phyloP scores from a whole-genome alignment of 2,329 filamentous ascomycete species.

The Pestalotiopsis sp. region DNA sequence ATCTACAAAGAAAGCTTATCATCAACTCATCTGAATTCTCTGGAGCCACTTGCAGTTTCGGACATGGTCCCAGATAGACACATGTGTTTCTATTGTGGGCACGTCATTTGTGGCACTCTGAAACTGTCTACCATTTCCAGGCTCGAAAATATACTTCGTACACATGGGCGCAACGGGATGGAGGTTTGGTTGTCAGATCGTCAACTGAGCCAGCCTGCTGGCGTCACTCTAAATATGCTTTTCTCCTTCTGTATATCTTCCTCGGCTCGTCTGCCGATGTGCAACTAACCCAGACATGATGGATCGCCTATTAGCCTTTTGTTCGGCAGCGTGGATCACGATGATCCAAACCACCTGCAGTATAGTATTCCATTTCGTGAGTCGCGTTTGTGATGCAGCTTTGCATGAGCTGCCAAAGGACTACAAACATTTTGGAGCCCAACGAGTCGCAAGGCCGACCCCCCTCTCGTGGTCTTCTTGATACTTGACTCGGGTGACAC shows the following conservation, averaged over 20 bases:
- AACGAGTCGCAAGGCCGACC: neutral
- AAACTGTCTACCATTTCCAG: neutral
- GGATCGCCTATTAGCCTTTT: neutral
- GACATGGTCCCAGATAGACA: slow-evolving; percentile 2
- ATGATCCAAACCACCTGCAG: neutral
- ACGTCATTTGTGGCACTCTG: slow-evolving; percentile 5
- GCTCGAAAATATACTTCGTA: neutral
- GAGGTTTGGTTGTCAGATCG: neutral
- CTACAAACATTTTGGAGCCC: neutral
- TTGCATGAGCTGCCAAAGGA: neutral
- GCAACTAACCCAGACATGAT: neutral
- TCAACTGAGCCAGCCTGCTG: neutral
- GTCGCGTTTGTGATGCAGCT: neutral
- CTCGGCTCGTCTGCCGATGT: neutral
- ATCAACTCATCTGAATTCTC: neutral
- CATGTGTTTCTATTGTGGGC: neutral
- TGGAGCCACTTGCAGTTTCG: neutral
- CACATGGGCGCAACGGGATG: neutral
- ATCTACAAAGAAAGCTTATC: neutral
- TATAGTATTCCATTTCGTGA: neutral
- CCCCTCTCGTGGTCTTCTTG: neutral
- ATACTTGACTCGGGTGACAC: neutral
- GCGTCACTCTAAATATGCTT: neutral
- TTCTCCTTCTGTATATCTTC: neutral
- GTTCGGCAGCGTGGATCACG: neutral